Conservation (phyloP, 2,329 filamentous ascomycete species). For the Penicillium sp. region DNA sequence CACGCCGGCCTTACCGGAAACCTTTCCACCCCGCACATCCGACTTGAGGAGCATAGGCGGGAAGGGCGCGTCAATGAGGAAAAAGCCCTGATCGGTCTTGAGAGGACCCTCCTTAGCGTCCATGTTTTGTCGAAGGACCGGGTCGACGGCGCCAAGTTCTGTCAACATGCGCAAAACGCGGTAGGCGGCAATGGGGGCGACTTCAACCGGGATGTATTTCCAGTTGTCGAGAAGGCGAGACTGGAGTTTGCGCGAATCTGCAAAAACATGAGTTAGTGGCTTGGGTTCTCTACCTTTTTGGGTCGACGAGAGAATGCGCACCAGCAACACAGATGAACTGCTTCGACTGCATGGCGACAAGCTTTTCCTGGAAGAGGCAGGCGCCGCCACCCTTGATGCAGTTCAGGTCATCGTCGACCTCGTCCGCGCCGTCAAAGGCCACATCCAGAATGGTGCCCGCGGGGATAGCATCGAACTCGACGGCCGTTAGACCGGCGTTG, state of each 20-base stretch:
- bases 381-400: constrained; percentile 97
- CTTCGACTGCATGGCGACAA: constrained; percentile 78
- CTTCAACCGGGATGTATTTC: constrained; percentile 87
- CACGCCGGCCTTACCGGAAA: constrained; percentile 58
- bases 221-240: constrained; percentile 68
- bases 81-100: constrained; percentile 79
- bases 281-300: background rate
- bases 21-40: constrained; percentile 49
- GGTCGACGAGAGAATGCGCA: constrained; percentile 27
- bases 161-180: constrained; percentile 70
- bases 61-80: constrained; percentile 91
- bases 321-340: constrained; percentile 84
- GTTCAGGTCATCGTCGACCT: constrained; percentile 91
- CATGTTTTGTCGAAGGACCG: constrained; percentile 66
- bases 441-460: constrained; percentile 67
- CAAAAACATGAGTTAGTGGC: constrained; percentile 1
- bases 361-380: constrained; percentile 97
- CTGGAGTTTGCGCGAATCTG: constrained; percentile 87
- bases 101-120: constrained; percentile 77
- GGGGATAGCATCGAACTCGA: constrained; percentile 72
- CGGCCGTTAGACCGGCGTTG: constrained; percentile 68
- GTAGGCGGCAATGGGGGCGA: constrained; percentile 76
- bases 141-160: constrained; percentile 66
- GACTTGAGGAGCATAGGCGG: constrained; percentile 61
- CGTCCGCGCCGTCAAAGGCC: constrained; percentile 93